phyloP scores from a whole-genome alignment of 2,329 filamentous ascomycete genomes.

The Helotiales sp. region DNA sequence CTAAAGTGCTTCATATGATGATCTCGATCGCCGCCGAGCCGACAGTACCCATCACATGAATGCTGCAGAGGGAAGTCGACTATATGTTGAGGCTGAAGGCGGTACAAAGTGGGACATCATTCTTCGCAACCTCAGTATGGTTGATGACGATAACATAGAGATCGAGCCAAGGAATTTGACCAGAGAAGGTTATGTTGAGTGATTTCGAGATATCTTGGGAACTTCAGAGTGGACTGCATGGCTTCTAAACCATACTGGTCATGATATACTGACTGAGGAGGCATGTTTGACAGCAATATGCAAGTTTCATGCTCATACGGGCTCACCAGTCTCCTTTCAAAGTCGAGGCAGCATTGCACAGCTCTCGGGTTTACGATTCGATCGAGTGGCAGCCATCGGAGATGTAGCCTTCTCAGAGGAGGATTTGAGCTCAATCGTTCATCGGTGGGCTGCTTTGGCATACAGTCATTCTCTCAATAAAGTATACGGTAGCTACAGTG shows the following conservation, averaged over 20 bases:
- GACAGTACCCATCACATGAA: conserved; percentile 6
- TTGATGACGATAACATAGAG: too few species aligned
- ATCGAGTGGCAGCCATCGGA: not conserved
- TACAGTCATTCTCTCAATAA: not conserved
- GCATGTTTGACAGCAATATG: not conserved
- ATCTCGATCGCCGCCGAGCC: conserved; percentile 3
- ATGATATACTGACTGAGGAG: not conserved
- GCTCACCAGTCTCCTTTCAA: not conserved
- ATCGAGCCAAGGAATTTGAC: too few species aligned
- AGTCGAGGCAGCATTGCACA: not conserved
- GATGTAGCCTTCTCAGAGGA: not conserved
- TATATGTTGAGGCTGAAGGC: too few species aligned
- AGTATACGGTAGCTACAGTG: not conserved
- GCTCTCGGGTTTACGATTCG: not conserved
- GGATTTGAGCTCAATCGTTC: not conserved
- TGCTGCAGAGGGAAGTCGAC: not conserved
- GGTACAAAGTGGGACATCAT: too few species aligned
- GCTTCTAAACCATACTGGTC: not conserved
- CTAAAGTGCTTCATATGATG: conserved; percentile 9
- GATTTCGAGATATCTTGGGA: not conserved
- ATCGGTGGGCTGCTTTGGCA: not conserved
- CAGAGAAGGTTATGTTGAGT: too few species aligned
- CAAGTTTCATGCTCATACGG: not conserved
- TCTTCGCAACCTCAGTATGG: too few species aligned
- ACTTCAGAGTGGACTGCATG: not conserved